Evolutionary conservation across 768 basidiomycete species (phyloP), one percentile per base, ranked within the genome.

Genomic region (Mycena amicta): DNA sequence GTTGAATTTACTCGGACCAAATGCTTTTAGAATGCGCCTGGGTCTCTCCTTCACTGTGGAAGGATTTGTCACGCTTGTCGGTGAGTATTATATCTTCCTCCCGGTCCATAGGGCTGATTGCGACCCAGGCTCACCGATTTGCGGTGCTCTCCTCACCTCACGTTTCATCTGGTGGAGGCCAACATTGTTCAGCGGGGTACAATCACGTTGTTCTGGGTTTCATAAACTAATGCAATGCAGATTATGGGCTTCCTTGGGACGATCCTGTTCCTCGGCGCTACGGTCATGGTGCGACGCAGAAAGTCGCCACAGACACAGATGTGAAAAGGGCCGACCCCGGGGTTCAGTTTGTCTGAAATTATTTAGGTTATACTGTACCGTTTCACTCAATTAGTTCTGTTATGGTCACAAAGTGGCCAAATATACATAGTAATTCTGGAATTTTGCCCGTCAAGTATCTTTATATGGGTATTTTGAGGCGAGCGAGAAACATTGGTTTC

Each of bases 91-190:
- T 56, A 30, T 25, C 30, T 30, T 22, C 41, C n/a, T 26, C 11
- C 49, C 22, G n/a, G 33, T 23, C 18, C n/a, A 22, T 12, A 31
- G 16, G 31, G 31, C 22, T 18, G 47, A 40, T 18, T 22, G 56
- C 58, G 11, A 63, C 50, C 29, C 53, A 78, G 84, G 84, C 15
- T 78, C 82, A 0, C 86, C 86, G 1, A 80, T 87, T 55, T 79
- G 79, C 30, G 86, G 86, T 0, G 80, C 83, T 3, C 70, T 87
- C 25, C 76, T 88, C 5, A 78, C 83, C 0, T 60, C 73, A 6
- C 67, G 74, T 0, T 85, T 80, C 56, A 64, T 80, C 4, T 88
- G 86, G 86, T 85, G 83, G 82, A 74, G 80, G 30, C 82, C 83
- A 1, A 79, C 79, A 12, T 54, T 85, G 8, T 88, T 85, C 63